Percentiles rank a stretch among this genome's conserved stretches.
Conservation (phyloP, 2,329 filamentous ascomycete genomes). For the Exserohilum rostratum region DNA sequence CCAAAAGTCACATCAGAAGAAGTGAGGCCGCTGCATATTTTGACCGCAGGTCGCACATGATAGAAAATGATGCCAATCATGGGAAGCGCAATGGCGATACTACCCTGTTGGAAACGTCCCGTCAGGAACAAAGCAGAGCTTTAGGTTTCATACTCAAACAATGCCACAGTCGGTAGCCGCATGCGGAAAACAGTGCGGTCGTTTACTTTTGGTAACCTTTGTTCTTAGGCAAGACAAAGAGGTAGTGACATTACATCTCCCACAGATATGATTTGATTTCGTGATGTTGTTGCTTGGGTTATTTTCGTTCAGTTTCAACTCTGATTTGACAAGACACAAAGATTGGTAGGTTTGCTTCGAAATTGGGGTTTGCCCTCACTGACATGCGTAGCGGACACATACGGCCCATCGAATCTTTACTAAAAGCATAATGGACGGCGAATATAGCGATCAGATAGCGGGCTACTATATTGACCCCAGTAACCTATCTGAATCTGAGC, state of each 20-base stretch:
- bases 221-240: slow-evolving; percentile 30
- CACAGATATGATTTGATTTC: slow-evolving; percentile 7
- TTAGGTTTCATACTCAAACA: slow-evolving; percentile 12
- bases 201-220: slow-evolving; percentile 27
- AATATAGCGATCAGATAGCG: background rate
- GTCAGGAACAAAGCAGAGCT: slow-evolving; percentile 26
- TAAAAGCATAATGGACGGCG: slow-evolving; percentile 9
- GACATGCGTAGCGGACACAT: background rate
- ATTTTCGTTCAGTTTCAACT: background rate
- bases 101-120: background rate
- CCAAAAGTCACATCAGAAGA: background rate
- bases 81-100: background rate
- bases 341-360: slow-evolving; percentile 13
- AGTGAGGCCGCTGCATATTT: background rate
- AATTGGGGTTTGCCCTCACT: background rate
- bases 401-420: background rate
- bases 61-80: slow-evolving; percentile 8
- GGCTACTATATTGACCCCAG: slow-evolving; percentile 7
- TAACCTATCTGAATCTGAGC: slow-evolving; percentile 11
- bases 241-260: background rate
- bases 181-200: slow-evolving; percentile 26
- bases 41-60: background rate
- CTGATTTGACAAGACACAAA: background rate
- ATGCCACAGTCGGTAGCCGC: slow-evolving; percentile 12
- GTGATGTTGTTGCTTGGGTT: background rate